Conservation (phyloP, 257 asterid genomes). For the Fraxinus americana region DNA sequence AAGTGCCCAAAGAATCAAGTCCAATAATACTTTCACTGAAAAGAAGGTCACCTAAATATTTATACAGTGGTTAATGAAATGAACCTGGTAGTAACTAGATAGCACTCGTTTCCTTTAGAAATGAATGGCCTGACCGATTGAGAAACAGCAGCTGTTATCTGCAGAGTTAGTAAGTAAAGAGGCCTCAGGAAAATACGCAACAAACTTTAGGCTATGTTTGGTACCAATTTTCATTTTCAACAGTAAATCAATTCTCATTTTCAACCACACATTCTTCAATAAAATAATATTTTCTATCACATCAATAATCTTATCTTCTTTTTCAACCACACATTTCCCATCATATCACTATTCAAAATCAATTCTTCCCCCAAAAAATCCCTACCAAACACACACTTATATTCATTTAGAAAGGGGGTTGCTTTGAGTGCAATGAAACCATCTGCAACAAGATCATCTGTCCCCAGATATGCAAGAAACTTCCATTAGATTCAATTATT, state of each 20-base stretch:
- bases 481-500: constrained; percentile 15
- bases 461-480: not conserved
- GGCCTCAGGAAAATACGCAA: constrained; percentile 19
- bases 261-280: no score
- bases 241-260: no score
- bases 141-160: constrained; percentile 70
- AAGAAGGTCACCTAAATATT: not conserved
- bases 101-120: constrained; percentile 60
- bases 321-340: no score
- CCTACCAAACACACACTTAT: no score
- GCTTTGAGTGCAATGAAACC: not conserved
- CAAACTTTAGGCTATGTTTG: no score
- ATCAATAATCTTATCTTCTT: no score
- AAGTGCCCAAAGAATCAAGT: constrained; percentile 9
- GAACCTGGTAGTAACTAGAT: constrained; percentile 57
- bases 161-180: constrained; percentile 24
- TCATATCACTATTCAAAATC: no score
- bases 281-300: no score
- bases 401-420: constrained; percentile 8
- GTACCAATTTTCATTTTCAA: no score
- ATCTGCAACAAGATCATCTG: not conserved
- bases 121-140: constrained; percentile 52
- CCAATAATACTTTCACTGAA: not conserved
- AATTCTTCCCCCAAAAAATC: no score
- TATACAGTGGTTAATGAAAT: constrained; percentile 3